These are phyloP conservation scores for Xylariaceae sp. DNA, from an alignment of 2,329 filamentous ascomycete species.

Conservation along the genomic window DNA sequence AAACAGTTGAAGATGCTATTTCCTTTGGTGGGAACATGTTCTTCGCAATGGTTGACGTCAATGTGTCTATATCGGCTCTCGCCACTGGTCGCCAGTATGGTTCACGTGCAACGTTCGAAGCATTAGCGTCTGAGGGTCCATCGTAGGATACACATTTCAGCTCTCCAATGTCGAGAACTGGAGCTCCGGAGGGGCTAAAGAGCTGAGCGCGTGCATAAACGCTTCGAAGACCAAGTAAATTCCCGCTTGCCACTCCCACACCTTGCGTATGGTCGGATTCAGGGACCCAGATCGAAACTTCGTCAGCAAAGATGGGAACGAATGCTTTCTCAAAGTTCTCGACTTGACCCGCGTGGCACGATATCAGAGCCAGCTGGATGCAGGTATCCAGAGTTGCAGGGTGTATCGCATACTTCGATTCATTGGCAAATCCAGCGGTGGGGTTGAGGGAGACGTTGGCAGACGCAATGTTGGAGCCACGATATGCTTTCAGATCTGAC, in stretches of 20 bases:
- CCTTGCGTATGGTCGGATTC: neutral
- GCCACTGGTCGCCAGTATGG: constrained; percentile 16
- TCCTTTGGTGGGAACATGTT: constrained; percentile 8
- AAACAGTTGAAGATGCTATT: neutral
- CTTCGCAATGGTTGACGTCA: constrained; percentile 2
- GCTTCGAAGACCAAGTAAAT: constrained; percentile 10
- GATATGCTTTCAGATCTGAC: constrained; percentile 7
- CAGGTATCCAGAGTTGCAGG: constrained; percentile 14
- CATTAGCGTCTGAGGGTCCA: neutral
- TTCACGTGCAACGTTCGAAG: neutral
- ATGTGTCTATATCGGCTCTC: constrained; percentile 11
- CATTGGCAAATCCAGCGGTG: neutral
- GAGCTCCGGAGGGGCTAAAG: neutral
- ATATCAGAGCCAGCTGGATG: constrained; percentile 18
- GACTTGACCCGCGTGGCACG: constrained; percentile 18
- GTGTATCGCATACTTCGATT: constrained; percentile 19
- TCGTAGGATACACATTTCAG: constrained; percentile 23
- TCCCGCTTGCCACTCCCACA: constrained; percentile 11
- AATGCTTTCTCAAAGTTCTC: constrained; percentile 15
- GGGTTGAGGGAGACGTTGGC: constrained; percentile 13
- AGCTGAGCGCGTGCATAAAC: constrained; percentile 17
- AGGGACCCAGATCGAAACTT: constrained; percentile 13
- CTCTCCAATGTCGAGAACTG: constrained; percentile 21
- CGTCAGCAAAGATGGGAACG: constrained; percentile 6
- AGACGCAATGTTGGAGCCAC: neutral